Percentiles rank a stretch among this genome's conserved stretches.
Conservation (phyloP, 2,329 filamentous ascomycete genomes). For the Pleomassaria siparia region DNA sequence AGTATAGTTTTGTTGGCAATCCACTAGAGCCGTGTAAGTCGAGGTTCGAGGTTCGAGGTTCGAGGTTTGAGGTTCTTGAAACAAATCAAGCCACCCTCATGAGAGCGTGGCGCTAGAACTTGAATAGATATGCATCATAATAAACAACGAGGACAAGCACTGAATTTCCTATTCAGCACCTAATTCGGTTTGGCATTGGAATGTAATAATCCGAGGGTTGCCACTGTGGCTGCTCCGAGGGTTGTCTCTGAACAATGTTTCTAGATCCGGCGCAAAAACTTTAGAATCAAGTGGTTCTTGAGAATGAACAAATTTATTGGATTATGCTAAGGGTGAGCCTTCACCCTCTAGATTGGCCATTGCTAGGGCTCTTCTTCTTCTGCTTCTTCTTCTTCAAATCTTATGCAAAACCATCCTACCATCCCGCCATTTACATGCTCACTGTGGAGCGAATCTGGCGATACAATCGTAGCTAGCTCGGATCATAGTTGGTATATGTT, state of each 20-base stretch:
- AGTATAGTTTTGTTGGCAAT: not conserved
- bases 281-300: not conserved
- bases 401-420: not conserved
- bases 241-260: not conserved
- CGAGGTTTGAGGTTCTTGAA: conserved; percentile 33
- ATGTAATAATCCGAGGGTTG: not conserved
- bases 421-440: not conserved
- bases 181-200: conserved; percentile 10
- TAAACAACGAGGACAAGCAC: conserved; percentile 25
- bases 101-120: conserved; percentile 2
- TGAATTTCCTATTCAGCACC: conserved; percentile 29
- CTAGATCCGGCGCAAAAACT: not conserved
- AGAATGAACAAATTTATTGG: not conserved
- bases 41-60: conserved; percentile 18
- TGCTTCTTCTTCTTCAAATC: not conserved
- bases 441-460: not conserved
- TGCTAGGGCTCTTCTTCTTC: not conserved
- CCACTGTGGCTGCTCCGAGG: not conserved
- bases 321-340: not conserved
- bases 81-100: conserved; percentile 26
- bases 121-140: conserved; percentile 9
- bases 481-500: not conserved
- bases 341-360: not conserved
- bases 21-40: conserved; percentile 12
- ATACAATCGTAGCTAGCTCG: not conserved